A percentile compares a stretch with the other conserved stretches of the same genome.
These are phyloP conservation scores for Scheffersomyces spartinae DNA, from an alignment of 805 yeast species.

Conservation along the genomic window DNA sequence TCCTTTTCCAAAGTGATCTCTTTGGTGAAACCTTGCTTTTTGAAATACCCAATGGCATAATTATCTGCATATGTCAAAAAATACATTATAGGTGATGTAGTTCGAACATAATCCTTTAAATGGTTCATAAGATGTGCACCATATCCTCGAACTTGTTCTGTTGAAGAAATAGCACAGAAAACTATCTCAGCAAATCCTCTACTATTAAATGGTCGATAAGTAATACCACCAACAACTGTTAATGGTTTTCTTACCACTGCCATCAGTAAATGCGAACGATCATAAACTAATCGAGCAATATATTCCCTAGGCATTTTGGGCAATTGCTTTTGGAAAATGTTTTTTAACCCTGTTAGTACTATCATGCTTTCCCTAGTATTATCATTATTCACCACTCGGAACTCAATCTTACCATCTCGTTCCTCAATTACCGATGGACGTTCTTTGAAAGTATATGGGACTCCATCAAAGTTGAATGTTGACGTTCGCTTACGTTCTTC, in stretches of 20 bases:
- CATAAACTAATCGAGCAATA: constrained; percentile 89
- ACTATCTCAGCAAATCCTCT: constrained; percentile 96
- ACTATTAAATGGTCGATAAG: constrained; percentile 86
- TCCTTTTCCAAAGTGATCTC: constrained; percentile 78
- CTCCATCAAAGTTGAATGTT: constrained; percentile 63
- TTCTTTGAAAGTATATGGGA: constrained; percentile 72
- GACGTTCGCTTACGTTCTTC: constrained; percentile 33
- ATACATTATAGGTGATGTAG: constrained; percentile 75
- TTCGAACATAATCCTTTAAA: constrained; percentile 85
- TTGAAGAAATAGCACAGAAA: constrained; percentile 93
- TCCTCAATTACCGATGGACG: constrained; percentile 93
- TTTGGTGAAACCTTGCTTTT: constrained; percentile 96
- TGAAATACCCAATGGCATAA: constrained; percentile 97
- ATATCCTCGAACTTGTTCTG: constrained; percentile 96
- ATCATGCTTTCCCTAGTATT: constrained; percentile 78
- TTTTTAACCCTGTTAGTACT: constrained; percentile 88
- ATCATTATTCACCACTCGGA: constrained; percentile 93
- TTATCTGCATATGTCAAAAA: constrained; percentile 96
- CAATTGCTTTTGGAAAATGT: constrained; percentile 91
- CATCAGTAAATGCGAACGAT: constrained; percentile 86
- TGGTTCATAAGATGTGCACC: constrained; percentile 99
- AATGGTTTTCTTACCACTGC: constrained; percentile 91
- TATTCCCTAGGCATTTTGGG: constrained; percentile 99
- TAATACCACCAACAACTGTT: constrained; percentile 96
- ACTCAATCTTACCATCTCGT: constrained; percentile 84